Evolutionary conservation across 2,329 filamentous ascomycete genomes (phyloP).

Genomic region (Neonectria neomacrospora): DNA sequence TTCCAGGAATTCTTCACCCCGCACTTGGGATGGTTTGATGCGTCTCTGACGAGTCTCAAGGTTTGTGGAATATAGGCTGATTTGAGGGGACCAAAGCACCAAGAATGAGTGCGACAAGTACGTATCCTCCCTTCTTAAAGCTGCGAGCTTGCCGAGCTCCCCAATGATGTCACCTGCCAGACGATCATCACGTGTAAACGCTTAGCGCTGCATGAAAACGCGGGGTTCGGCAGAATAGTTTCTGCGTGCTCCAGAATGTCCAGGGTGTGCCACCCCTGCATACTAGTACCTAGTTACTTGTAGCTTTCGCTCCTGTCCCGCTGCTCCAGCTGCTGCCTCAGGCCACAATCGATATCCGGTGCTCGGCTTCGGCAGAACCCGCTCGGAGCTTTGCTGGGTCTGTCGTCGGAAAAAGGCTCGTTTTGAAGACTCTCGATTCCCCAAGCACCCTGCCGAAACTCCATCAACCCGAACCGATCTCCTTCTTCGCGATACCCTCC

Average conservation of each 20-base stretch:
- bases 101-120: slow-evolving; percentile 32
- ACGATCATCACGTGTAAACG: slow-evolving; percentile 38
- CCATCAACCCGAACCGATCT: slow-evolving; percentile 51
- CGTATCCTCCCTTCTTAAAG: slow-evolving; percentile 46
- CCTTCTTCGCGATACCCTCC: slow-evolving; percentile 51
- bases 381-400: slow-evolving; percentile 47
- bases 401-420: slow-evolving; percentile 54
- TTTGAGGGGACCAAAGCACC: slow-evolving; percentile 18
- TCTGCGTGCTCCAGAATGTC: slow-evolving; percentile 24
- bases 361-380: slow-evolving; percentile 52
- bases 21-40: slow-evolving; percentile 34
- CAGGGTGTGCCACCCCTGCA: slow-evolving; percentile 5
- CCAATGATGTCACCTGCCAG: slow-evolving; percentile 43
- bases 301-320: slow-evolving; percentile 2
- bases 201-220: slow-evolving; percentile 42
- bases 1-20: slow-evolving; percentile 38
- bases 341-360: slow-evolving; percentile 38
- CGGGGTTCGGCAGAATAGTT: slow-evolving; percentile 42
- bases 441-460: slow-evolving; percentile 44
- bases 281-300: too few species aligned
- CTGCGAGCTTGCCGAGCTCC: slow-evolving; percentile 42
- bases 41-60: slow-evolving; percentile 29
- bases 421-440: slow-evolving; percentile 50
- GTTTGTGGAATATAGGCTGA: slow-evolving; percentile 39
- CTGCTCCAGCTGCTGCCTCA: slow-evolving; percentile 39